Evolutionary conservation across 2,329 filamentous ascomycete species (phyloP), one percentile per base, ranked within the genome.

Genomic region (Pseudocercospora vitis): DNA sequence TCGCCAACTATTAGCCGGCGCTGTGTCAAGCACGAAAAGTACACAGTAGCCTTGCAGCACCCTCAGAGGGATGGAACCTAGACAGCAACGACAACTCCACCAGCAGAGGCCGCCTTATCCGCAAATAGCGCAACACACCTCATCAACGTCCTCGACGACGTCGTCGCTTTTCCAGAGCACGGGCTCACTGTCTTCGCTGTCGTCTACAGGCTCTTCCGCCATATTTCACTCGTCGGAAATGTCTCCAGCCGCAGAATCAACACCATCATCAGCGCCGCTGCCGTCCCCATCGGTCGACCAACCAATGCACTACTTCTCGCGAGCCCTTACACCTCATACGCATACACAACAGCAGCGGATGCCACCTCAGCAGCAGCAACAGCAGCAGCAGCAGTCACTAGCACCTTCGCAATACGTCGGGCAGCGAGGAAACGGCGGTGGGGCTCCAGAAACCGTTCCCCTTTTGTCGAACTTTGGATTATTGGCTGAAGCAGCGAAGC

Each of bases 401-500:
- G 29, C 48, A 11, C 37, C 52, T n/a, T n/a, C n/a, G 16, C 53
- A 53, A 26, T 64, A 66, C 45, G 50, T 63, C 23, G 68, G 68
- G 12, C 65, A 69, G 57, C 63, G 68, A 60, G 65, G 66, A 26
- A 52, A 61, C 16, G 58, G 57, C 29, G 64, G 59, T 23, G 68
- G 67, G 7, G 55, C 56, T 28, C 71, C 72, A 32, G 75, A 76
- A 65, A 82, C 81, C 1, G 76, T 78, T 7, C 78, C 78, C 3
- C 91, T 91, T 68, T 79, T 95, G 56, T 84, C 86, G 65, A 87
- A 95, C 71, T 89, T 92, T 67, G 92, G 82, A 54, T 81, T 96
- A 24, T 81, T 96, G 35, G 91, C 91, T 29, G 92, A 97, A 76
- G 92, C 92, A 1, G 92, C 91, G 37, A 96, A 95, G 74, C 81